phyloP scores from a whole-genome alignment of 352 stramenopile genomes.

The Globisporangium carolinianum region DNA sequence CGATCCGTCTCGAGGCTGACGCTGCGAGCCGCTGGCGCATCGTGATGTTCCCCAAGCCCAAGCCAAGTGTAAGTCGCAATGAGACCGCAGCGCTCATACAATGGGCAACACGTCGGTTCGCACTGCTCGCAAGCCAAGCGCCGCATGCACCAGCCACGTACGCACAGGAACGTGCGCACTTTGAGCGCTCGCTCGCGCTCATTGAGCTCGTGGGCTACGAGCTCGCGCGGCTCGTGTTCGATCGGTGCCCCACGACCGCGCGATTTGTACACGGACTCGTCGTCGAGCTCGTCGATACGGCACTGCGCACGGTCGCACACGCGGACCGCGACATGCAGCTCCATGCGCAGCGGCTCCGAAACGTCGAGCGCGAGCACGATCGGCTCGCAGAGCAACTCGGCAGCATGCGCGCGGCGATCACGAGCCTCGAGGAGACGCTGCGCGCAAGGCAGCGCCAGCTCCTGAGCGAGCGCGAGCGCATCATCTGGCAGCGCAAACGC shows the following conservation, averaged over 20 bases:
- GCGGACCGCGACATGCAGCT: slow-evolving; percentile 32
- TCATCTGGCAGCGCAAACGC: slow-evolving; percentile 45
- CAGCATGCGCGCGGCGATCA: slow-evolving; percentile 16
- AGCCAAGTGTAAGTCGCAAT: slow-evolving; percentile 18
- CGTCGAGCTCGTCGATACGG: slow-evolving; percentile 23
- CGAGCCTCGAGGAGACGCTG: slow-evolving; percentile 30
- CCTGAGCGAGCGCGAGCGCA: slow-evolving; percentile 29
- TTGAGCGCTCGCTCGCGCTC: slow-evolving; percentile 18
- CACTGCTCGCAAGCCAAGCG: neutral
- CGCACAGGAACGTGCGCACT: slow-evolving; percentile 3
- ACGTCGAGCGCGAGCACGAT: slow-evolving; percentile 30
- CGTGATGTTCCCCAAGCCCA: slow-evolving; percentile 32
- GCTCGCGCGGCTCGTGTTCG: slow-evolving; percentile 38
- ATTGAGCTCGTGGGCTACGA: slow-evolving; percentile 39
- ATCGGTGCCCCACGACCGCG: slow-evolving; percentile 48
- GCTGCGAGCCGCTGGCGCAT: slow-evolving; percentile 24
- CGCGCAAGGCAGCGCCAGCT: slow-evolving; percentile 24
- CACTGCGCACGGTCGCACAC: slow-evolving; percentile 18
- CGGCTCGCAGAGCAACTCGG: slow-evolving; percentile 19
- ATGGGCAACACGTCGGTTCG: slow-evolving; percentile 22
- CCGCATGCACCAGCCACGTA: neutral
- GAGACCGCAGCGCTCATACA: slow-evolving; percentile 25
- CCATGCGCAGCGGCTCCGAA: slow-evolving; percentile 31
- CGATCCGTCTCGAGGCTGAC: slow-evolving; percentile 12
- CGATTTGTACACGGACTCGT: slow-evolving; percentile 45